Conservation (phyloP, 2,329 filamentous ascomycete species). For the Fusarium nanum region DNA sequence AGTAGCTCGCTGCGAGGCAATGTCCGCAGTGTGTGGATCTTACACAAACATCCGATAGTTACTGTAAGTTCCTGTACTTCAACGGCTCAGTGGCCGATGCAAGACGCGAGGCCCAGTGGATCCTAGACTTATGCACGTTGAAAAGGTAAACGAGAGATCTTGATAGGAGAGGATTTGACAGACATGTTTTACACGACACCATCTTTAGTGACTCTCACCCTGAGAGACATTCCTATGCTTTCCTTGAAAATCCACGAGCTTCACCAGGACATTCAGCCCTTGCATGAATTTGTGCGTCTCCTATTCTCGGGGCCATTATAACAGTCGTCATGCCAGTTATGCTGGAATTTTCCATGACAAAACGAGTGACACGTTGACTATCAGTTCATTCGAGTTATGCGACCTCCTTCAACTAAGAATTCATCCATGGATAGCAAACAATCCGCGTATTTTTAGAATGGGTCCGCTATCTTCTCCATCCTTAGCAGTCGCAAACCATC, state of each 20-base stretch:
- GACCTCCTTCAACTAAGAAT: slow-evolving; percentile 27
- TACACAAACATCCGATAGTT: slow-evolving; percentile 34
- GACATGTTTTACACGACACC: slow-evolving; percentile 32
- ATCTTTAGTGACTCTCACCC: slow-evolving; percentile 34
- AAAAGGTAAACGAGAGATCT: slow-evolving; percentile 23
- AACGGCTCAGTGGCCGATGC: slow-evolving; percentile 7
- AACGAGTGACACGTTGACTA: slow-evolving; percentile 1
- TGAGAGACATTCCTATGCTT: slow-evolving; percentile 32
- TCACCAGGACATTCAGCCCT: slow-evolving; percentile 15
- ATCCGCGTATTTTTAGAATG: slow-evolving; percentile 47
- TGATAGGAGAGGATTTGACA: slow-evolving; percentile 39
- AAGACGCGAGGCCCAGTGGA: slow-evolving; percentile 33
- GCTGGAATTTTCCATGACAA: slow-evolving; percentile 30
- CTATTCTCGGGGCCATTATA: background rate
- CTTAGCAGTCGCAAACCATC: slow-evolving; percentile 35
- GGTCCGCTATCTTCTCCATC: slow-evolving; percentile 33
- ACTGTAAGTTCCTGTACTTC: slow-evolving; percentile 29
- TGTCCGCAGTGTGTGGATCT: slow-evolving; percentile 38
- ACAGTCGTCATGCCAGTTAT: background rate
- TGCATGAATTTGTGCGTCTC: slow-evolving; percentile 10
- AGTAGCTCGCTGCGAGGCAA: slow-evolving; percentile 38
- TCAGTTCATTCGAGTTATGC: slow-evolving; percentile 1
- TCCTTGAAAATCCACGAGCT: slow-evolving; percentile 23
- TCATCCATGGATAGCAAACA: slow-evolving; percentile 1
- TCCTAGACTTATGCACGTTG: slow-evolving; percentile 40